Base-by-base conservation (phyloP, 371 early-diverging fungal species). In the Cokeromyces recurvatus region DNA sequence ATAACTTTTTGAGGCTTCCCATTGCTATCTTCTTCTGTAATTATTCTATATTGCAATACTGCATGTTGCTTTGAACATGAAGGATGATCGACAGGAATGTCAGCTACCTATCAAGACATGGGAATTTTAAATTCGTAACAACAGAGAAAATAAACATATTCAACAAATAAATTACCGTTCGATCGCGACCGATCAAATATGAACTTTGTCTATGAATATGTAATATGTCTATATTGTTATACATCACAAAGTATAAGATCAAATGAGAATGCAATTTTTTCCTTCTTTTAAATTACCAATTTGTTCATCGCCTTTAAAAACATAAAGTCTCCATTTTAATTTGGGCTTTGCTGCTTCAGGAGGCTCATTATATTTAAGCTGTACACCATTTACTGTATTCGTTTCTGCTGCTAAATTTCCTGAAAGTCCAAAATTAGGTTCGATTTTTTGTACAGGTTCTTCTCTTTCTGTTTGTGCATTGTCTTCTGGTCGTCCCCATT, bases 11-110 rank as follows among this genome's bases (percentile, higher is more conserved):
- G 91, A 8, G 51, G 38, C 20, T 55, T 55, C 20, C 52, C 61
- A 38, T 34, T 45, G 3, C 31, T 25, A 17, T 39, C 38, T 19
- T 51, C 42, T 24, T 39, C 52, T 14, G 38, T 35, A 2, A 55
- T 45, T 6, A 32, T n/a, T 48, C 55, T 60, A 38, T 60, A 60
- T 27, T 61, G 97, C 20, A 96, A 52, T 0, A 87, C 97, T 2
- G 95, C 94, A 56, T 97, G 97, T 64, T 97, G 84, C 42, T 81
- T 82, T 2, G 89, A 89, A 51, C 88, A 89, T 0, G 90, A 90
- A 9, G 90, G 91, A 51, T 92, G 92, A 57, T 92, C 93, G 0
- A 89, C 71, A 7, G 95, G 91, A 32, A 96, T 84, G 68, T 96
- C 97, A 0, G 84, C 91, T 6, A 94, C 86, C 89, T 87, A 62